Conservation (phyloP, 2,329 filamentous ascomycete genomes). For the Aspergillus sp. region DNA sequence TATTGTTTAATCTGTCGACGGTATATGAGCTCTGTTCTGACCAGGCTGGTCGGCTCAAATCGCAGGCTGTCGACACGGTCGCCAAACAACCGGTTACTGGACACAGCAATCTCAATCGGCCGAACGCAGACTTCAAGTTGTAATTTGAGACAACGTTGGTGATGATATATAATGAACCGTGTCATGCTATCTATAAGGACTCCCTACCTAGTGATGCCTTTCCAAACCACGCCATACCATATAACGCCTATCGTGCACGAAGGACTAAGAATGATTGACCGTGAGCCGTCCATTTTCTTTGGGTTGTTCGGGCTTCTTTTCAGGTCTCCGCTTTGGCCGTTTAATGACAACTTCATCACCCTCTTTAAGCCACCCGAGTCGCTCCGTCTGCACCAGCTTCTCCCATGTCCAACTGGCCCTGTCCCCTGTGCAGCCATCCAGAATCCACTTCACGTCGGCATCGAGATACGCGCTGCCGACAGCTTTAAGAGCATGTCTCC, state of each 20-base stretch:
- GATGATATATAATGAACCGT: conserved; percentile 7
- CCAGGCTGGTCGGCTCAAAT: conserved; percentile 59
- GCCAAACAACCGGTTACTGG: conserved; percentile 48
- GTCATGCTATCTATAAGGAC: conserved; percentile 1
- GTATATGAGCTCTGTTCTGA: conserved; percentile 90
- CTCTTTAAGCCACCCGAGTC: conserved; percentile 77
- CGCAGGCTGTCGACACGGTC: conserved; percentile 59
- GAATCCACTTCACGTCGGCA: conserved; percentile 62
- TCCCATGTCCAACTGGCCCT: conserved; percentile 53
- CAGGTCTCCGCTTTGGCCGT: conserved; percentile 31
- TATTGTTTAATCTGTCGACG: conserved; percentile 83
- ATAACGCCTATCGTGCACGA: conserved; percentile 7
- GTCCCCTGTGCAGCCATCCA: conserved; percentile 43
- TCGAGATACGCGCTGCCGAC: conserved; percentile 72
- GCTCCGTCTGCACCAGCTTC: conserved; percentile 55
- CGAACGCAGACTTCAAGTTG: conserved; percentile 67
- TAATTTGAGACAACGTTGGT: conserved; percentile 27
- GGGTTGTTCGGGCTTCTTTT: conserved; percentile 11
- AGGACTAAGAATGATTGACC: conserved; percentile 2
- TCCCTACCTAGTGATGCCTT: conserved; percentile 1
- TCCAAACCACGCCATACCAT: conserved; percentile 2
- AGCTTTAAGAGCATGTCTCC: conserved; percentile 73
- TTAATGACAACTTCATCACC: conserved; percentile 68
- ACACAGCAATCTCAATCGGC: conserved; percentile 58
- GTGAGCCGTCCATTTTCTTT: conserved; percentile 6